Conservation (phyloP, 2,329 filamentous ascomycete genomes). For the Fusarium cyanostomum region DNA sequence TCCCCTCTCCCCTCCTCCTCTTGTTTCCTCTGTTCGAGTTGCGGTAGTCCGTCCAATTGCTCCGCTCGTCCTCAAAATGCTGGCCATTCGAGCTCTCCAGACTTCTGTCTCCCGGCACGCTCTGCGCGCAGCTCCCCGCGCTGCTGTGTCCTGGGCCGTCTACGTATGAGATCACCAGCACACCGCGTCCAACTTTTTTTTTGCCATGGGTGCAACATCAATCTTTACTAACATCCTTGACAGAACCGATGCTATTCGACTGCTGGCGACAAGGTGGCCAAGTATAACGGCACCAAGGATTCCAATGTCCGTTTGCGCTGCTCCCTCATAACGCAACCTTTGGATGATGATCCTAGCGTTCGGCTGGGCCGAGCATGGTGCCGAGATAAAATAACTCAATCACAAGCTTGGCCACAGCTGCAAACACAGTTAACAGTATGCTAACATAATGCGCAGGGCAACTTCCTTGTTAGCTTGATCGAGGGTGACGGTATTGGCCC, state of each 20-base stretch:
- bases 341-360: slow-evolving; percentile 30
- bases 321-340: slow-evolving; percentile 21
- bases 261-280: slow-evolving; percentile 78
- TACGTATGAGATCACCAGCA: slow-evolving; percentile 45
- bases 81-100: slow-evolving; percentile 81
- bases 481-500: slow-evolving; percentile 99
- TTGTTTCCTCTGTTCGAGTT: slow-evolving; percentile 33
- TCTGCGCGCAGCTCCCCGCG: slow-evolving; percentile 74
- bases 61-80: slow-evolving; percentile 68
- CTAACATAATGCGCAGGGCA: slow-evolving; percentile 69
- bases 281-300: slow-evolving; percentile 92
- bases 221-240: slow-evolving; percentile 30
- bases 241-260: slow-evolving; percentile 72
- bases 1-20: slow-evolving; percentile 33
- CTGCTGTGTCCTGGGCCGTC: slow-evolving; percentile 54
- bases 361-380: slow-evolving; percentile 42
- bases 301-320: slow-evolving; percentile 73
- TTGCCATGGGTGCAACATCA: slow-evolving; percentile 24
- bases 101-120: slow-evolving; percentile 80
- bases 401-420: slow-evolving; percentile 29
- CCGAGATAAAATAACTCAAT: slow-evolving; percentile 56
- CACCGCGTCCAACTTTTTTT: slow-evolving; percentile 16
- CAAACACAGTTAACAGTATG: slow-evolving; percentile 27
- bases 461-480: slow-evolving; percentile 95
- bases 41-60: slow-evolving; percentile 18